Evolutionary conservation across 352 stramenopile species (phyloP), one percentile per base, ranked within the genome.

Genomic region (Globisporangium nagaii): DNA sequence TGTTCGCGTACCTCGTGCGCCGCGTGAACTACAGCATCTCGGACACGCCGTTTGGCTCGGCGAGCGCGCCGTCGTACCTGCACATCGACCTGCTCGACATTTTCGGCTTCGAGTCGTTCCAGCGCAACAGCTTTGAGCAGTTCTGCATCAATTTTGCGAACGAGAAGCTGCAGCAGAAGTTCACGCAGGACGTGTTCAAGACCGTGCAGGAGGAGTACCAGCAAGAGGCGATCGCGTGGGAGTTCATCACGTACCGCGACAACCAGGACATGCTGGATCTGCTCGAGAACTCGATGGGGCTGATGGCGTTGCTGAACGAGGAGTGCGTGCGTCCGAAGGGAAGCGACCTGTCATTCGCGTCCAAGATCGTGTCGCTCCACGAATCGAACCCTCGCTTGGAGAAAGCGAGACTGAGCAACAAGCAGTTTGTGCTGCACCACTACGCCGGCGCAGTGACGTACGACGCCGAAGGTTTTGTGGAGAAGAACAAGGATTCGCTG

Each of bases 111-210:
- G 96, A 99, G 65, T 89, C 75, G 5, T 98, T 98, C 65, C 65
- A 95, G 49, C 79, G 71, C 49, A 97, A 97, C 68, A 91, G 79
- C 43, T 98, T 98, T 55, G 92, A 98, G 61, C 95, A 99, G 58
- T 96, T 98, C 46, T 98, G 92, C 67, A 98, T 98, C 65, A 98
- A 98, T 70, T 98, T 93, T 65, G 91, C 86, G 27, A 98, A 98
- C 60, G 93, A 98, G 60, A 97, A 97, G 62, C 71, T 98, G 24
- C 90, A 98, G 62, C 85, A 96, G 49, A 94, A 95, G 56, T 95
- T 95, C 56, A 95, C 83, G 3, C 57, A 84, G 35, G 85, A 95
- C 43, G 81, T 93, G 6, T 95, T 93, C 63, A 90, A 90, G 64
- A 93, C 77, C 1, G 85, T 95, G 1, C 82, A 95, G 60, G 79